Evolutionary conservation across 305 asterid genomes (phyloP), one percentile per base, ranked within the genome.

Genomic region (Euphrasia arctica): DNA sequence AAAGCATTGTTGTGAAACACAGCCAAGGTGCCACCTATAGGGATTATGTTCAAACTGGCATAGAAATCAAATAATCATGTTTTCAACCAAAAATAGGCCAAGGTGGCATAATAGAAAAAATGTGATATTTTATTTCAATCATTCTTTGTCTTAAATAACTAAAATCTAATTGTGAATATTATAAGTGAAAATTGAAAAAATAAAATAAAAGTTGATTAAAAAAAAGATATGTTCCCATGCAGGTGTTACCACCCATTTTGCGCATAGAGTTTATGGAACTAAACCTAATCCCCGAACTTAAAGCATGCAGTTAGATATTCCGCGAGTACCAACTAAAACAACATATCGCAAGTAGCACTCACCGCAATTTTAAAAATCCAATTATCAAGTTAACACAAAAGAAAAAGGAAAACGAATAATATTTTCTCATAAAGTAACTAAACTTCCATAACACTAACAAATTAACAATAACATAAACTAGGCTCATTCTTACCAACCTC

Each of bases 401-500:
- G 42, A 36, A 36, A 36, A 36, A 36, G 6, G 27, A 25, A 25
- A 25, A 36, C 42, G 1, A 36, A 36, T 49, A 14, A 49, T 62
- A 4, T 34, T 34, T 51, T 14, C 48, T 27, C 62, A 25, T 41
- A 9, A 42, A 43, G n/a, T 34, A 55, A 28, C 36, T 51, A 45
- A 18, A 28, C 2, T 12, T 27, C 45, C 54, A 62, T 43, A 13
- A 69, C n/a, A 10, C 9, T 48, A 54, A 10, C 36, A 15, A 50
- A 63, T 14, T 50, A 63, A 63, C 60, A 51, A 52, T 50, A 62
- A 62, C 27, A 41, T 13, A 22, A 18, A 34, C 51, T 18, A 48
- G 66, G 31, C 61, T 49, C 61, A 68, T 34, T 18, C 45, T 29
- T 42, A 64, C 52, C 63, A 66, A 54, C 58, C 27, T 41, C 9